Evolutionary conservation across 1,139 yeast genomes (phyloP), one percentile per base, ranked within the genome.

Genomic region (Geotrichum reessii): DNA sequence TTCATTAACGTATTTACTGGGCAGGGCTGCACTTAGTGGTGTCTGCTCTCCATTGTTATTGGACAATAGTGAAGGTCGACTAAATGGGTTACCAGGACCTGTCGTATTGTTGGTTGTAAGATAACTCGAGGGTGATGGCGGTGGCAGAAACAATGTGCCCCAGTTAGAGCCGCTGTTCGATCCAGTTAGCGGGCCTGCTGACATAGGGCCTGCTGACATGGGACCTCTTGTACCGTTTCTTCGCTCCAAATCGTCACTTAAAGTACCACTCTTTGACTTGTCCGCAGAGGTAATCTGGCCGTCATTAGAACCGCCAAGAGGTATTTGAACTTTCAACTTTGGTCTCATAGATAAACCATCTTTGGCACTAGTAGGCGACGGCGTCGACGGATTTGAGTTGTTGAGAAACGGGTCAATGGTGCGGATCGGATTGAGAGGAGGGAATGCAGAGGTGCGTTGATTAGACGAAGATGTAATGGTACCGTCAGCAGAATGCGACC

Each of bases 251-350:
- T 68, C 65, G 42, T 67, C 69, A n/a, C 65, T 65, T 52, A 63
- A 50, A 22, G 58, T 25, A 33, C 53, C 51, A 22, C 48, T 50
- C 47, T 51, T 52, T 8, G 56, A 40, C 52, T 48, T 57, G 46
- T 54, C 61, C 12, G 53, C 56, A 11, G 56, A 53, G 14, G 59
- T 50, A 50, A 54, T 56, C 53, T 53, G 57, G 48, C 51, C 59
- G 12, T 56, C 59, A 1, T 50, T 46, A 42, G 49, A 51, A 40
- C 61, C 60, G 22, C 59, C 68, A 12, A 61, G 58, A 1, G 78
- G 78, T 47, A 75, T 75, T 57, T 71, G 74, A 14, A 75, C 76
- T 61, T 73, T 75, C 37, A 75, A 68, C 57, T 74, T 73, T 9
- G 78, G 78, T 51, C 77, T 65, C 63, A 65, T 60, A 12, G 60